Evolutionary conservation across 1,284 basidiomycete genomes (phyloP), one percentile per base, ranked within the genome.

Genomic region (Leccinum holopus): DNA sequence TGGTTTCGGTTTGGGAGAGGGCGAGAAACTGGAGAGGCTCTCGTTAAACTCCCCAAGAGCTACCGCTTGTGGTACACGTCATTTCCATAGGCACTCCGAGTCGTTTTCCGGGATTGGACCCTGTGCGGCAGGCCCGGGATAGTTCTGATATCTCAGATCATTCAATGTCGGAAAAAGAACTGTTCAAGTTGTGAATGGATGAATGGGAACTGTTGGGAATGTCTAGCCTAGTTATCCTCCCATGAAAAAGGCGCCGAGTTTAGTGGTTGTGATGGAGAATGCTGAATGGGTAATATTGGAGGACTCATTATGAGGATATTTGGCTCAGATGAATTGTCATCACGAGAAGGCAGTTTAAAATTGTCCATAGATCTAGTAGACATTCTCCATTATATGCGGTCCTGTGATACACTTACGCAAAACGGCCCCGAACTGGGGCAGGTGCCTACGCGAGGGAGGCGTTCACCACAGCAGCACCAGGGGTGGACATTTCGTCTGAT

Each of bases 161-260:
- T 58, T 74, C 72, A 3, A 66, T 67, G 16, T 74, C 72, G 6
- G 75, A 73, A 61, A 74, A 74, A 5, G 74, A 75, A 60, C 72
- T 74, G 25, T 6, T 21, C 21, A 21, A 21, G 21, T 21, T 49
- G 47, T 58, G 59, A 4, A 60, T 10, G 9, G 75, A 73, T 0
- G 71, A 66, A 57, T 61, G 66, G 25, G 73, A 71, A 11, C 66
- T 69, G 18, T 65, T 60, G 12, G 62, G 54, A 18, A 64, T 37
- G 5, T 75, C 72, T 44, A 65, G 39, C 21, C 21, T 21, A 21
- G 14, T 61, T 65, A 37, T 76, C 74, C 14, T 69, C 68, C 3
- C 41, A 59, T 21, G 65, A 18, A 53, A 71, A 68, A 21, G 76
- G 71, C 0, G 61, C 53, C 4, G 71, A 66, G 14, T 58, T 64